Conservation (phyloP, 2,329 filamentous ascomycete genomes). For the Ophiostoma tasmaniense region DNA sequence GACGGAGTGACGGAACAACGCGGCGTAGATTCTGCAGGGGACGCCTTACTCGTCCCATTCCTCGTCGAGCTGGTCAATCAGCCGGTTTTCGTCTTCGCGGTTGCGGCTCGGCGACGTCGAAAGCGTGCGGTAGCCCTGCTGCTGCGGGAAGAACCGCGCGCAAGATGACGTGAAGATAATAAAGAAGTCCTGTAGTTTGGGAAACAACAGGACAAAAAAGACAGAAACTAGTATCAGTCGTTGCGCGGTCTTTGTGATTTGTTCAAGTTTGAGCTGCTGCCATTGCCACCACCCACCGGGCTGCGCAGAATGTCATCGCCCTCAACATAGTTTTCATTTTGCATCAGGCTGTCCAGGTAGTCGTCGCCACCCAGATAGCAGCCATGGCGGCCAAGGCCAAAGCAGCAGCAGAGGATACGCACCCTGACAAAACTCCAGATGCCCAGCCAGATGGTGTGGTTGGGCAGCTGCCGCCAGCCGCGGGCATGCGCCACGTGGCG, state of each 20-base stretch:
- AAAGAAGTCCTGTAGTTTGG: slow-evolving; percentile 48
- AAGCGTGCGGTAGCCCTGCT: slow-evolving; percentile 60
- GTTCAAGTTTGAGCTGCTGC: not conserved
- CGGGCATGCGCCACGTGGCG: slow-evolving; percentile 88
- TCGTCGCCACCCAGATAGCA: slow-evolving; percentile 2
- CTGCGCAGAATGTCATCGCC: slow-evolving; percentile 2
- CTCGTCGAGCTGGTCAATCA: slow-evolving; percentile 94
- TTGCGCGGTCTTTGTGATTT: slow-evolving; percentile 7
- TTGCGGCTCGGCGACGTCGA: slow-evolving; percentile 44
- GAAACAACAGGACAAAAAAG: not conserved
- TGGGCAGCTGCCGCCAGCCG: slow-evolving; percentile 91
- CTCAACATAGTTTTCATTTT: not conserved
- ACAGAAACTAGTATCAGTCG: slow-evolving; percentile 22
- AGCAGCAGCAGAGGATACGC: slow-evolving; percentile 29
- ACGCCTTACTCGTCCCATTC: slow-evolving; percentile 67
- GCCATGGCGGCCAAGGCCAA: not conserved
- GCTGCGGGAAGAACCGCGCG: slow-evolving; percentile 53
- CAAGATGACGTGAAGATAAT: slow-evolving; percentile 63
- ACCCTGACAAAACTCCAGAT: slow-evolving; percentile 79
- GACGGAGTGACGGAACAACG: not conserved
- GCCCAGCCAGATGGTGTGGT: slow-evolving; percentile 86
- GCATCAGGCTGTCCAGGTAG: slow-evolving; percentile 4
- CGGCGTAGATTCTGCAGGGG: no score
- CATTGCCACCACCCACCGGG: not conserved
- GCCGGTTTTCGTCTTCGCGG: slow-evolving; percentile 76